phyloP scores from a whole-genome alignment of 1,139 yeast species.

The Pichia sp. region DNA sequence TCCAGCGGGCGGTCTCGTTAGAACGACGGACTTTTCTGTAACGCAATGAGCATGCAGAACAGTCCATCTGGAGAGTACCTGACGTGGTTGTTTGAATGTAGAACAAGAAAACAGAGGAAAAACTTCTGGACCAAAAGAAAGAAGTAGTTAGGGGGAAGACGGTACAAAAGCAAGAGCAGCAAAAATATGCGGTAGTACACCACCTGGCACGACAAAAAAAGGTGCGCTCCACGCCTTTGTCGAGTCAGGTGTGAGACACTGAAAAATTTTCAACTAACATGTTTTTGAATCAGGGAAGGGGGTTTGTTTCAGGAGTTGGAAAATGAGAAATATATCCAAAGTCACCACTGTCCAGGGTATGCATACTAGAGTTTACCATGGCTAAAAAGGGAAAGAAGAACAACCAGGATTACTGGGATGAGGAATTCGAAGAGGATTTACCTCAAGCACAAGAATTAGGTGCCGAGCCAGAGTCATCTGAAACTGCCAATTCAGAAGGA shows the following conservation, averaged over 20 bases:
- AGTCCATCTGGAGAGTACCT: constrained; percentile 2
- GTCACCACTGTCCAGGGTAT: not conserved
- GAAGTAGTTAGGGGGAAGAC: not conserved
- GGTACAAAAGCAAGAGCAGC: not conserved
- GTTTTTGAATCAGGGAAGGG: not conserved
- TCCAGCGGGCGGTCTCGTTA: constrained; percentile 10
- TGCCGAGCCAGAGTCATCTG: constrained; percentile 19
- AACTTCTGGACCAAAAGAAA: not conserved
- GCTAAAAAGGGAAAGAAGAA: constrained; percentile 46
- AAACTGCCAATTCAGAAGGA: constrained; percentile 20
- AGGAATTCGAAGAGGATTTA: constrained; percentile 55
- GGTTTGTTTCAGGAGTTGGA: not conserved
- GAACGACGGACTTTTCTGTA: not conserved
- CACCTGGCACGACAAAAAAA: not conserved
- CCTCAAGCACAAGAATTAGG: constrained; percentile 53
- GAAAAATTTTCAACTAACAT: constrained; percentile 1
- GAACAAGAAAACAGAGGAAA: not conserved
- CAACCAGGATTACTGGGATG: constrained; percentile 70
- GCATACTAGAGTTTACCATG: constrained; percentile 22
- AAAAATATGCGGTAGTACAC: not conserved
- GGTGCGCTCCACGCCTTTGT: not conserved
- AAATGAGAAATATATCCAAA: not conserved
- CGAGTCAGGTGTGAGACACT: not conserved
- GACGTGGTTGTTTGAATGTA: constrained; percentile 4
- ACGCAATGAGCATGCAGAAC: constrained; percentile 8